Evolutionary conservation across 2,329 filamentous ascomycete genomes (phyloP), one percentile per base, ranked within the genome.

Genomic region (Aspergillus terreus): DNA sequence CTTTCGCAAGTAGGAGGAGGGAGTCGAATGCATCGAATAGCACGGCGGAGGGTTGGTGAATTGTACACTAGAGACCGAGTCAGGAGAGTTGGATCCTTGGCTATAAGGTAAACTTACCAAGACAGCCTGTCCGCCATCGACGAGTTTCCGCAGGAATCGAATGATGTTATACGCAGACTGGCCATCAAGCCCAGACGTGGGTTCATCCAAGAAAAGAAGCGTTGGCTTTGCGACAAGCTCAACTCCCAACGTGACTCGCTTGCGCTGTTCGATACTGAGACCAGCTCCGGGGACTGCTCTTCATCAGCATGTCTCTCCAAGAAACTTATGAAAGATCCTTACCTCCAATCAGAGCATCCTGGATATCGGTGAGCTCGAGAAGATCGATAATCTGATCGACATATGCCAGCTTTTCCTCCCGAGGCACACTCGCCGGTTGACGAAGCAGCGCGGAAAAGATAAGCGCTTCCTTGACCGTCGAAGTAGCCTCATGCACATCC

Each of bases 1-100:
- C 85, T 56, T 74, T 79, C n/a, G 83, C 80, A 0, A 88, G 77
- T 1, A 88, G 72, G 1, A 88, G 73, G 0, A 88, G 77, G 1
- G 78, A 80, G 56, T 88, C 85, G 52, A 88, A 88, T 30, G 85
- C 77, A 7, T 82, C 77, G 49, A 88, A 87, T 0, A 88, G 72
- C 9, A 83, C 79, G 0, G 83, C 82, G 1, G 83, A 86, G 0
- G 86, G 86, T 65, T 88, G 85, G 58, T 88, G 85, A 38, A 88
- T 88, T 0, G 85, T 88, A 53, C 67, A 70, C 65, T 69, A 15
- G 5, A 38, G 6, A 23, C 17, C 2, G 5, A 2, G 25, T 58
- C 32, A 61, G 49, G 21, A 1, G 11, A n/a, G n/a, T n/a, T n/a
- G n/a, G n/a, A n/a, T n/a, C n/a, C n/a, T n/a, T n/a, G n/a, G n/a